Evolutionary conservation across 306 rosid genomes (phyloP).

Genomic region (Carpinus fangiana): DNA sequence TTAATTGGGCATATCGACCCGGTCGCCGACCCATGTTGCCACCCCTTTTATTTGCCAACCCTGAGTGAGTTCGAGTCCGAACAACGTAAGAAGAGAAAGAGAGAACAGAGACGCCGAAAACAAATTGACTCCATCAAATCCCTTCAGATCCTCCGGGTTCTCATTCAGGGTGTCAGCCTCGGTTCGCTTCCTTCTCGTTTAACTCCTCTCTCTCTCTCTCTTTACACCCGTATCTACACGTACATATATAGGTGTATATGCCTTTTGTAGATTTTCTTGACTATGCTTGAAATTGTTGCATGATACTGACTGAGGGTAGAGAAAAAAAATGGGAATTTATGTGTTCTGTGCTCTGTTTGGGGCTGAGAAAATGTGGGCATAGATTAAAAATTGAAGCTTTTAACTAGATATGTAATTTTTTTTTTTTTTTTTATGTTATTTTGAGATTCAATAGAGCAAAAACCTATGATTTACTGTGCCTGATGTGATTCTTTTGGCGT

Average conservation of each 20-base stretch:
- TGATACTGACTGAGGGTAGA: neutral
- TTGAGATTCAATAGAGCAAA: neutral
- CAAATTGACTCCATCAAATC: conserved; percentile 73
- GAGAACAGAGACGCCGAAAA: neutral
- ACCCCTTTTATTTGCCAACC: too few relatives aligned
- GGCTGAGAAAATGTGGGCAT: neutral
- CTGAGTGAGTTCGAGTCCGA: too few relatives aligned
- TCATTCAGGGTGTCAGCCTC: conserved; percentile 74
- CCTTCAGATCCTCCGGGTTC: conserved; percentile 82
- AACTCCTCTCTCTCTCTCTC: neutral
- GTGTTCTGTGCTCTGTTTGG: conserved; percentile 1
- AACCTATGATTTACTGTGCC: neutral
- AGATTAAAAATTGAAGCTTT: neutral
- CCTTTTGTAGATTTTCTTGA: neutral
- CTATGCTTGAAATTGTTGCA: neutral
- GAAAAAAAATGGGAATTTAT: neutral
- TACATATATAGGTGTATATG: neutral
- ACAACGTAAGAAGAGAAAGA: neutral
- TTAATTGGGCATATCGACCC: too few relatives aligned
- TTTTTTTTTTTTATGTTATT: neutral
- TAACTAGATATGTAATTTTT: neutral
- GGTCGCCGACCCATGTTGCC: too few relatives aligned
- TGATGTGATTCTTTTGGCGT: neutral
- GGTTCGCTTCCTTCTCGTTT: conserved; percentile 47
- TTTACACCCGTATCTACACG: neutral